Evolutionary conservation across 78 protist species (phyloP), one percentile per base, ranked within the genome.

Genomic region (Dictyostelium firmibasis): DNA sequence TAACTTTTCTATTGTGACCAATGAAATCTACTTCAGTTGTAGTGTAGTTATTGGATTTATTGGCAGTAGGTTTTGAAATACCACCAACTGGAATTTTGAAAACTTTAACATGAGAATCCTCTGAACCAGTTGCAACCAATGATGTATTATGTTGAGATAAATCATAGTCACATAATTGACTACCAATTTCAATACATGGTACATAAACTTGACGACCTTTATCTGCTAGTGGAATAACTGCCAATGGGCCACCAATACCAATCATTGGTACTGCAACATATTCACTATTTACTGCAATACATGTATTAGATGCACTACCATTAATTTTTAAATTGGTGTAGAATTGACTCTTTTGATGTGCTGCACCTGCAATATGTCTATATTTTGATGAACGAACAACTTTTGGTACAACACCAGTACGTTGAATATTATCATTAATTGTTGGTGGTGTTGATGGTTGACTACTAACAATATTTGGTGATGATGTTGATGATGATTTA

Each of bases 1-100:
- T 72, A 6, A 97, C 92, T 29, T 95, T 94, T 87, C 97, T 92
- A 43, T 67, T 33, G 96, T 98, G 99, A 8, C 98, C 98, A 85
- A 69, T 81, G 50, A 86, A 77, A 67, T 85, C 92, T 0, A 69
- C 38, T 29, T 84, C 86, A 6, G 27, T 36, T 47, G 62, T 77
- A 9, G 75, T 78, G 50, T 85, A 93, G 64, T 89, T 78, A 69
- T 13, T 89, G 7, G 75, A n/a, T 25, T 67, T 67, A 57, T 57
- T 57, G 27, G 67, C 67, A 5, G 4, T 57, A 57, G 10, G 9
- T 78, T 88, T 88, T 89, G 94, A 87, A 2, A 89, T 25, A 25
- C 97, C 97, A 82, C 97, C 97, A 31, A 84, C 79, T 72, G 97
- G 97, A 20, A 95, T 43, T 38, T 50, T 69, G 81, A 91, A 95